Base-by-base conservation (phyloP, 2,329 filamentous ascomycete species). In the Fusarium vanettenii region DNA sequence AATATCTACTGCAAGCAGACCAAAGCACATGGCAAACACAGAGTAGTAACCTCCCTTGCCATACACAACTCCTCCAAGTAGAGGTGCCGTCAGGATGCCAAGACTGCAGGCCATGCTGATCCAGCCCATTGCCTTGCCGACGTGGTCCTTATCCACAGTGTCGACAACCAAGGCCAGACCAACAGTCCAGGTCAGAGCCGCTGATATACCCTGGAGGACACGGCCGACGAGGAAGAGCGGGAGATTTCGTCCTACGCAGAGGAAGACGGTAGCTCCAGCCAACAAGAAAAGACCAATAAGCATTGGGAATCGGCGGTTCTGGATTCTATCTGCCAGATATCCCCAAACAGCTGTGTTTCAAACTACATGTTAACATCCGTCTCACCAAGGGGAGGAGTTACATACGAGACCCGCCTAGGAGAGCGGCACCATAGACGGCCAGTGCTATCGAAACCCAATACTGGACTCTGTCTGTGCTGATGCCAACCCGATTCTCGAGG, bases 11-110 rank as follows among this genome's bases (percentile, higher is more conserved):
- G 76, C 79, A 35, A 83, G 74, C 2, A 83, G 73, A 10, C 80
- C 81, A 62, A 83, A 83, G 59, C 81, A 83, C 78, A 83, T 82
- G 29, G 78, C 78, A 69, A 81, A 83, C 27, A 83, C 80, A 18
- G 80, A 62, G 66, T 81, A 82, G 66, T 83, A 83, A 3, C 80
- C 81, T 4, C 77, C 80, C 20, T 75, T 76, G 20, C 76, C 76
- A 52, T 82, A 83, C 4, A 82, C 80, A 5, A 83, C 70, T 37
- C 82, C 82, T 16, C 82, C 82, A 3, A 83, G 71, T 4, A 82
- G 64, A 41, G 82, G 81, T 16, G 81, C 81, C 2, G 71, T 63
- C 16, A 83, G 68, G 41, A 81, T 79, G 25, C 79, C 81, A n/a
- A 81, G 61, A 59, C 81, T 82, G n/a, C 78, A 76, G 5, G 81